phyloP scores from a whole-genome alignment of 2,329 filamentous ascomycete species.

The Penicillium sp. region DNA sequence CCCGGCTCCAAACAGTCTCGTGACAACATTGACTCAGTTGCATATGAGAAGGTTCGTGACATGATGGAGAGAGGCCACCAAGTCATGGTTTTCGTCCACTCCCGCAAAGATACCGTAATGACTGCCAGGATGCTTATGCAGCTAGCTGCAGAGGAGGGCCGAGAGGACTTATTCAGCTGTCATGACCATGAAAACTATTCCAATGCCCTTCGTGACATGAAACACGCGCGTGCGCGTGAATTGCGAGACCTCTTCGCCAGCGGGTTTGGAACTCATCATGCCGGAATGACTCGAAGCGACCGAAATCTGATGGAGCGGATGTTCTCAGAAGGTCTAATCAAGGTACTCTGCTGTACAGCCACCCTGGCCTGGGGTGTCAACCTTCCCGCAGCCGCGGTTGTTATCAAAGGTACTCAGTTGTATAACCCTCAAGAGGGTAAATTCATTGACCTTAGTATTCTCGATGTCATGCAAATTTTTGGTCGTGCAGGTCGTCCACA shows the following conservation, averaged over 20 bases:
- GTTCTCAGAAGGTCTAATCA: conserved; percentile 88
- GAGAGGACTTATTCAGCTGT: conserved; percentile 79
- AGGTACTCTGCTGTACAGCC: conserved; percentile 96
- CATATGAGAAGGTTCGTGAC: conserved; percentile 90
- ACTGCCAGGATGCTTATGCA: conserved; percentile 83
- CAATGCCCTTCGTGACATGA: conserved; percentile 77
- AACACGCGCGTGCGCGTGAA: conserved; percentile 78
- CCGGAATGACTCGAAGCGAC: conserved; percentile 91
- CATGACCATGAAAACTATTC: conserved; percentile 74
- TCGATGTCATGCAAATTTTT: conserved; percentile 97
- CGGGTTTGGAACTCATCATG: conserved; percentile 92
- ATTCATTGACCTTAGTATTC: conserved; percentile 91
- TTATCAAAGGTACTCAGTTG: conserved; percentile 97
- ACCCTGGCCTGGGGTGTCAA: conserved; percentile 99
- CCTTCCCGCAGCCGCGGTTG: conserved; percentile 88
- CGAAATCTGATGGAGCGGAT: conserved; percentile 93
- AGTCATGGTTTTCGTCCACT: conserved; percentile 99
- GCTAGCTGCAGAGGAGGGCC: conserved; percentile 77
- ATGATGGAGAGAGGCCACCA: conserved; percentile 94
- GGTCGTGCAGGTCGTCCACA: conserved; percentile 96
- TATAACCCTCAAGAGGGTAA: conserved; percentile 97
- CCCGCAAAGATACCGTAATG: conserved; percentile 85
- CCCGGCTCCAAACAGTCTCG: conserved; percentile 73
- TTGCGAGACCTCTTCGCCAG: conserved; percentile 85
- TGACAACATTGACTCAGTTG: conserved; percentile 81